Evolutionary conservation across 192 early-diverging fungal species (phyloP).

Genomic region (Funneliformis geosporum): DNA sequence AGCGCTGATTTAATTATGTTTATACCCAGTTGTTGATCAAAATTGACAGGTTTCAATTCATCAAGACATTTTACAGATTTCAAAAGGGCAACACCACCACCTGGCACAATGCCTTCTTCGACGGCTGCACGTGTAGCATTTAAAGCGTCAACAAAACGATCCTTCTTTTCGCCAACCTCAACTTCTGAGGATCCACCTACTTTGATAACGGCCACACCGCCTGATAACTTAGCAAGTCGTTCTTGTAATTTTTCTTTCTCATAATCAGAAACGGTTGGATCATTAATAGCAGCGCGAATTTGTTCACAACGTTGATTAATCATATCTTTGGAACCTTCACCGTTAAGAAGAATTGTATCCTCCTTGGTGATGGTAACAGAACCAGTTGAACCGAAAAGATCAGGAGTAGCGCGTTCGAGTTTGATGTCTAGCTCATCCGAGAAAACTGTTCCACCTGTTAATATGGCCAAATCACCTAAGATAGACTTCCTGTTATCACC

Average conservation of each 20-base stretch:
- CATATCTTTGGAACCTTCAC: constrained; percentile 86
- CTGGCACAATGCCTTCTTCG: constrained; percentile 99
- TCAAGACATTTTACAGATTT: constrained; percentile 89
- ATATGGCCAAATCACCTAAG: constrained; percentile 93
- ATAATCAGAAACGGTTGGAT: constrained; percentile 86
- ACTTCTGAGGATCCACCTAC: constrained; percentile 98
- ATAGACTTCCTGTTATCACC: constrained; percentile 99
- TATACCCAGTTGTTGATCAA: constrained; percentile 99
- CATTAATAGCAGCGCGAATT: constrained; percentile 88
- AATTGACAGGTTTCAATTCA: constrained; percentile 86
- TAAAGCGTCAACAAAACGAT: constrained; percentile 96
- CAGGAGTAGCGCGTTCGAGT: constrained; percentile 91
- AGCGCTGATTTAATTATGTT: constrained; percentile 96
- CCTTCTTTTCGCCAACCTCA: constrained; percentile 99
- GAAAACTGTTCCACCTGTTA: constrained; percentile 97
- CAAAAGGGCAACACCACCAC: constrained; percentile 95
- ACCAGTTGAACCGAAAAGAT: constrained; percentile 88
- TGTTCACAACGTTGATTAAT: constrained; percentile 96
- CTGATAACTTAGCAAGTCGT: constrained; percentile 96
- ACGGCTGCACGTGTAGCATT: constrained; percentile 99
- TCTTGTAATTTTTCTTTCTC: constrained; percentile 99
- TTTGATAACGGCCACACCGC: constrained; percentile 99
- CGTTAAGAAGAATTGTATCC: constrained; percentile 98
- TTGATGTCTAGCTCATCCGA: constrained; percentile 95
- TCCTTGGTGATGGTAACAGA: constrained; percentile 96